Base-by-base conservation (phyloP, 2,329 filamentous ascomycete species). In the Epichloe elymi region DNA sequence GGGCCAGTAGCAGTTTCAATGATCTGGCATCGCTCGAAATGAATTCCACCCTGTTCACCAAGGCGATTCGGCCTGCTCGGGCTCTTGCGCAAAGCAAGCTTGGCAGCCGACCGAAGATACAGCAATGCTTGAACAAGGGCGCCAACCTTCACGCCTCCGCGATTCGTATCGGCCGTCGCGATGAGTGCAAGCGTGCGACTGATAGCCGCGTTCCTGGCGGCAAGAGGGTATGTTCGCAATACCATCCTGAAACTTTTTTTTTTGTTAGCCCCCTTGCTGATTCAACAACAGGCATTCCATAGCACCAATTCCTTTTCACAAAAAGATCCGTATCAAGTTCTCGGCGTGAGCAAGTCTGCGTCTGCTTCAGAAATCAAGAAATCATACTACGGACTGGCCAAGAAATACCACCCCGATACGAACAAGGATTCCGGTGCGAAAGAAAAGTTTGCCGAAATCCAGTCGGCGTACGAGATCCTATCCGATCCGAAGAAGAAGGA, bases 391-490 rank as follows among this genome's bases (percentile, higher is more conserved):
- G 88, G 90, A 48, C 75, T 97, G 53, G 93, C 93, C 19, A 98
- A 98, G 70, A 98, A 97, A 64, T 98, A 82, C 65, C 93, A 98
- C 62, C 93, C 93, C 8, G 93, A 98, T 66, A 97, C 93, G 37
- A 98, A 97, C 75, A 97, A 97, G 67, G 93, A 97, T 59, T 68
- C 87, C 3, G 78, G 74, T n/a, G 90, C 93, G 37, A 97, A 97
- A 66, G 93, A 97, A 61, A 91, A 86, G 61, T 98, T 98, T 62
- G 79, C 84, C 56, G 91, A 96, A 59, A 88, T 94, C 50, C 93
- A 98, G 67, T 80, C 86, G 35, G 88, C 93, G 23, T 98, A 98
- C 69, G 93, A 98, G 67, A 75, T 96, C 41, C 75, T 98, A 7
- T 94, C 88, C 45, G 93, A 98, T 64, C 77, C 90, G 4, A 84